Evolutionary conservation across 2,329 filamentous ascomycete genomes (phyloP).

Genomic region (Xylaria multiplex): DNA sequence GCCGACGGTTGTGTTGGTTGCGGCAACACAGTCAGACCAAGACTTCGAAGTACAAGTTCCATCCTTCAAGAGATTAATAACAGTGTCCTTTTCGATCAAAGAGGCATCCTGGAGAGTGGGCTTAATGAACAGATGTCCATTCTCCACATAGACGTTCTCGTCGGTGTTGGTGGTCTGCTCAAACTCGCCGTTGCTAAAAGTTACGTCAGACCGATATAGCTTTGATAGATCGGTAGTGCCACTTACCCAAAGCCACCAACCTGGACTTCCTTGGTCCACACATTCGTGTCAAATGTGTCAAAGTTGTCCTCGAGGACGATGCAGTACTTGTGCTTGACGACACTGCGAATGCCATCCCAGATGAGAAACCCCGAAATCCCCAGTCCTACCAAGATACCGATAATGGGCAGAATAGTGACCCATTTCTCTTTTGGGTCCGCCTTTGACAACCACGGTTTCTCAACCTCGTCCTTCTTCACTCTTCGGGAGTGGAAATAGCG

Average conservation of each 20-base stretch:
- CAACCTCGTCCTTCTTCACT: slow-evolving; percentile 75
- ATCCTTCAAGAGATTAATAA: slow-evolving; percentile 73
- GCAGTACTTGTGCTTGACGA: slow-evolving; percentile 80
- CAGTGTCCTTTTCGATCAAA: slow-evolving; percentile 71
- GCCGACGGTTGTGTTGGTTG: slow-evolving; percentile 75
- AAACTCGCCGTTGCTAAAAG: slow-evolving; percentile 78
- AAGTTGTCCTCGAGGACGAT: slow-evolving; percentile 74
- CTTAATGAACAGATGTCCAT: slow-evolving; percentile 77
- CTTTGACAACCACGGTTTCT: slow-evolving; percentile 81
- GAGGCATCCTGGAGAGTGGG: slow-evolving; percentile 78
- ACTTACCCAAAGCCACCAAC: slow-evolving; percentile 79
- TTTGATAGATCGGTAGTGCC: background rate
- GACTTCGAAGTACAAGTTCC: slow-evolving; percentile 73
- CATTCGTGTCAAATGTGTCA: slow-evolving; percentile 62
- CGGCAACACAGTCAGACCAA: slow-evolving; percentile 71
- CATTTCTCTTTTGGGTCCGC: slow-evolving; percentile 84
- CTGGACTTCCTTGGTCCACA: slow-evolving; percentile 81
- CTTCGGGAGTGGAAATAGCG: slow-evolving; percentile 79
- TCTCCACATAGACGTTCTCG: slow-evolving; percentile 78
- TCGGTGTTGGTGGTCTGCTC: slow-evolving; percentile 76
- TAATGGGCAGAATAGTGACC: slow-evolving; percentile 81
- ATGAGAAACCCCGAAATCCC: slow-evolving; percentile 75
- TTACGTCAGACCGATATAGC: slow-evolving; percentile 29
- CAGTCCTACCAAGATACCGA: slow-evolving; percentile 76
- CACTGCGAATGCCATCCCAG: slow-evolving; percentile 77